Evolutionary conservation across 2,329 filamentous ascomycete genomes (phyloP), one percentile per base, ranked within the genome.

Genomic region (Curvularia verruculosa): DNA sequence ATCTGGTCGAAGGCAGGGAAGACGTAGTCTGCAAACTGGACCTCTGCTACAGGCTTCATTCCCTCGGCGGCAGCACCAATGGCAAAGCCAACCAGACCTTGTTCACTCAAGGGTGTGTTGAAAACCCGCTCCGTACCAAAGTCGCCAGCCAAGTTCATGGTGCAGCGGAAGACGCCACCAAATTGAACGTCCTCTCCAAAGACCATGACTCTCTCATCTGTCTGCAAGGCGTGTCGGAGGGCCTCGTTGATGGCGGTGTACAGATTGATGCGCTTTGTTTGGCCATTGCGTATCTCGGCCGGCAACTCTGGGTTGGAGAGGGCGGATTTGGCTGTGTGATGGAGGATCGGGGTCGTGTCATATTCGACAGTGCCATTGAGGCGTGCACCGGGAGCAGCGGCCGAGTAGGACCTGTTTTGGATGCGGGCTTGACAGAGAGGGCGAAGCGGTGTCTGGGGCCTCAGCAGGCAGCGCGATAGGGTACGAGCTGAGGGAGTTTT

Each of bases 171-270:
- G 15, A 99, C 95, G 52, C 95, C 95, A 40, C 95, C 95, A 68
- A 99, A 99, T 13, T 95, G 91, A 7, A 99, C 92, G 73, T 99
- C 95, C 77, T 99, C 95, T 40, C 95, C 95, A 70, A 99, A 99
- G 9, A 99, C 84, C 54, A 98, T 81, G 21, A 96, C 92, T 18
- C 89, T 87, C 63, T 96, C 91, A 68, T 97, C 93, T 34, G 89
- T 86, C 15, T 89, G 86, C 26, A 99, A 83, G 23, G 94, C 91
- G 57, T 89, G 90, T 21, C 90, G 86, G 21, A 99, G 83, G 10
- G 94, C 93, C 64, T 94, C 88, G 75, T 98, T 98, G 81, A 99
- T 87, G 49, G 95, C 89, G 75, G 96, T 92, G 80, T 95, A 97
- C 36, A 97, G 84, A 78, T 98, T 98, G 84, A 96, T 89, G 65